A percentile compares a stretch with the other conserved stretches of the same genome.
Conservation (phyloP, 768 basidiomycete genomes). For the Polyporus arcularius region DNA sequence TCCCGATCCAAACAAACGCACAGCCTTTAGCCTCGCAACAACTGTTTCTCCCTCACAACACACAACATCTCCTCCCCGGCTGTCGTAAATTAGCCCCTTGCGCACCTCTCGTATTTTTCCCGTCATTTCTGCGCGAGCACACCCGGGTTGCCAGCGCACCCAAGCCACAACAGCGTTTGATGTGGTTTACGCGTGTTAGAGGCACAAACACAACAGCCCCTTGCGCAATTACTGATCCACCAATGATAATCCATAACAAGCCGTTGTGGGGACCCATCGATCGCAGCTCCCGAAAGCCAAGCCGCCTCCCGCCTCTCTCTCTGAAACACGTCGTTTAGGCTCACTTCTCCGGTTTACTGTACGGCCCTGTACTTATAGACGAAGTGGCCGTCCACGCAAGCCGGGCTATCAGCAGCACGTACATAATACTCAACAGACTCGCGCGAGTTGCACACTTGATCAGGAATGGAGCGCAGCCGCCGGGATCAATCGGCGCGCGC, state of each 20-base stretch:
- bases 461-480: not conserved
- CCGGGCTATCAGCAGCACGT: not conserved
- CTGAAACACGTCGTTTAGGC: too few relatives aligned
- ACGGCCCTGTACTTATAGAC: not conserved
- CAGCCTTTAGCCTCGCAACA: slow-evolving; percentile 12
- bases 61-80: slow-evolving; percentile 4
- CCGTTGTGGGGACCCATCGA: not conserved
- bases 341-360: too few relatives aligned
- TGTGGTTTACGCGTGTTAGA: slow-evolving; percentile 20
- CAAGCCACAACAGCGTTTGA: slow-evolving; percentile 22
- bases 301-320: not conserved
- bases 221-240: not conserved
- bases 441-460: not conserved
- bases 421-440: not conserved
- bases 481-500: slow-evolving; percentile 8
- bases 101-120: slow-evolving; percentile 7
- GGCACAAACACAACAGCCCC: slow-evolving; percentile 16
- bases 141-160: slow-evolving; percentile 12
- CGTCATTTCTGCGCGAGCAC: slow-evolving; percentile 3
- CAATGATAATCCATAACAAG: not conserved
- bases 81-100: not conserved
- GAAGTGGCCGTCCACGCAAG: not conserved
- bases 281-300: not conserved
- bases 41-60: slow-evolving; percentile 5
- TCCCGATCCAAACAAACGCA: slow-evolving; percentile 23